Evolutionary conservation across 441 rosid genomes (phyloP).

Genomic region (Eruca vesicaria): DNA sequence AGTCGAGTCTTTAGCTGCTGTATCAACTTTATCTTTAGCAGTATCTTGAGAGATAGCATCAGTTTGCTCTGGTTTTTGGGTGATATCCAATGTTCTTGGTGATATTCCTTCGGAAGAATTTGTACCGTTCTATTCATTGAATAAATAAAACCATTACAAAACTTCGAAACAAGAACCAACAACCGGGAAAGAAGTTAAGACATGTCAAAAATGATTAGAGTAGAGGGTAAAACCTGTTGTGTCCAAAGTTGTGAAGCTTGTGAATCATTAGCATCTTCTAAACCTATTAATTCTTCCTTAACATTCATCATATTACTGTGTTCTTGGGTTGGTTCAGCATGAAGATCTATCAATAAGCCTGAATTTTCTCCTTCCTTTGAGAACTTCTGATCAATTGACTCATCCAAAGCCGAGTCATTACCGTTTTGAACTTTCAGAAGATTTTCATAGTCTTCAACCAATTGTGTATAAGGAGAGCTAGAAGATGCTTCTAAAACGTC

Average conservation of each 20-base stretch:
- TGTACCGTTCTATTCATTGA: background rate
- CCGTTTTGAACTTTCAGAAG: no score
- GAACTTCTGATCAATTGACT: background rate
- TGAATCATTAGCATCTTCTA: constrained; percentile 14
- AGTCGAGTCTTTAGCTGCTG: background rate
- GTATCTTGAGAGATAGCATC: constrained; percentile 3
- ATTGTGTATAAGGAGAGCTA: no score
- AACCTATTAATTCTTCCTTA: constrained; percentile 14
- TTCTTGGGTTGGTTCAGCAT: constrained; percentile 2
- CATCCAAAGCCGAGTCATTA: no score
- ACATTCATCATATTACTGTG: background rate
- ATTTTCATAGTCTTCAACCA: no score
- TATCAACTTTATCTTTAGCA: background rate
- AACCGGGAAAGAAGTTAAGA: background rate
- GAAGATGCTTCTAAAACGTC: no score
- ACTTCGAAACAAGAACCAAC: constrained; percentile 13
- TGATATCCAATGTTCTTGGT: constrained; percentile 10
- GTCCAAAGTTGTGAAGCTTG: constrained; percentile 31
- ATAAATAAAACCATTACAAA: background rate
- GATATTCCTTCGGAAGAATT: constrained; percentile 6
- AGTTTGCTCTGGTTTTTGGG: constrained; percentile 11
- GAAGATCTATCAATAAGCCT: background rate
- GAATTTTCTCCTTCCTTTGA: background rate
- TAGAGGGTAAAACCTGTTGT: constrained; percentile 33
- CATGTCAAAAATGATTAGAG: background rate